Base-by-base conservation (phyloP, 176 grass and related monocot genomes). In the Ananas comosus region DNA sequence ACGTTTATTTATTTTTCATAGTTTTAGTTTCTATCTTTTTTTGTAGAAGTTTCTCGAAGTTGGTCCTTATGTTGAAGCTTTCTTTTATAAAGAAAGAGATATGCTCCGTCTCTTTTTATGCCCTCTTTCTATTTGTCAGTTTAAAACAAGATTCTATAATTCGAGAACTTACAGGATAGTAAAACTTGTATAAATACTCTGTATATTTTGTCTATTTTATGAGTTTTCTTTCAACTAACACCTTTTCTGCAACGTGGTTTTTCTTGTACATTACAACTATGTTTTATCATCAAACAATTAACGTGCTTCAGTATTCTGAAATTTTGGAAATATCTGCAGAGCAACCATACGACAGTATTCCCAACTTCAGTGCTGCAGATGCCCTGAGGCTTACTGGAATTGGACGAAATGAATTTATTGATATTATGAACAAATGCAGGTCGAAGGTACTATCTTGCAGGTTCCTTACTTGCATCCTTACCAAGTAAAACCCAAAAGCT, bases 391-490 rank as follows among this genome's bases (percentile, higher is more conserved):
- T 97, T 79, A 90, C 86, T 64, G 94, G 94, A 70, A 82, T 97
- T 70, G 94, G 94, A 53, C 83, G 94, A 80, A 97, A 97, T 59
- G 94, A 97, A 74, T 97, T 92, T 71, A 97, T 97, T 67, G 94
- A 97, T 74, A 97, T 92, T 64, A 97, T 97, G 94, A 97, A 97
- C 74, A 97, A 90, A 81, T 97, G 94, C 82, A 92, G 94, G 83
- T 92, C 94, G 66, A 97, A 97, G 94, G 94, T 97, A 82, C 22
- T 71, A 56, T 67, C 49, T 8, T 67, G 19, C 54, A 18, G 16
- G 7, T 18, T 18, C 54, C 19, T 59, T 12, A 58, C 54, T 59
- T 59, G 2, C 18, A 58, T 58, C 18, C 54, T 58, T 58, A 58
- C 54, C 33, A 42, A 42, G 33, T 42, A 42, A 42, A 42, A 42